Evolutionary conservation across 2,329 filamentous ascomycete genomes (phyloP).

Genomic region (Hypoxylon sp.): DNA sequence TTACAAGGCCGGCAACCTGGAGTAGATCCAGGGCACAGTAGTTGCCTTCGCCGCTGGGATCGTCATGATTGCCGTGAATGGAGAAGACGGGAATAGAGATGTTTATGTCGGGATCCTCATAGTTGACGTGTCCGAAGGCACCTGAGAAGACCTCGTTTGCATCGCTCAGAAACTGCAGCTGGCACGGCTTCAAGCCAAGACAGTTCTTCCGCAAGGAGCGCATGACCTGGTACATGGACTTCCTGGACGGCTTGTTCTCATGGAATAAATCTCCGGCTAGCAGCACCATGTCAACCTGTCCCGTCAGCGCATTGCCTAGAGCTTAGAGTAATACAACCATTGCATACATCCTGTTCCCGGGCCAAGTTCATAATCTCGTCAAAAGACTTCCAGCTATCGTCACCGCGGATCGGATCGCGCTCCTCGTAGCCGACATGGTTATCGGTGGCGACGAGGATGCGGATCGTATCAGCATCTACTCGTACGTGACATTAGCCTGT

Average conservation of each 20-base stretch:
- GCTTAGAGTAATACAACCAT: not conserved
- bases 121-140: conserved; percentile 93
- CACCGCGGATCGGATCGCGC: conserved; percentile 89
- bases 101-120: conserved; percentile 97
- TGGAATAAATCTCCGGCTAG: conserved; percentile 96
- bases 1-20: conserved; percentile 88
- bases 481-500: conserved; percentile 2
- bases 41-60: conserved; percentile 95
- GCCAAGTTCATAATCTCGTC: conserved; percentile 94
- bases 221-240: conserved; percentile 98
- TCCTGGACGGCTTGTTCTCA: conserved; percentile 95
- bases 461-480: conserved; percentile 77
- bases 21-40: conserved; percentile 90
- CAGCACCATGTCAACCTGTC: conserved; percentile 89
- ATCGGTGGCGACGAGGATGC: conserved; percentile 92
- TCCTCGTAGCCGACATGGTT: conserved; percentile 98
- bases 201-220: conserved; percentile 91
- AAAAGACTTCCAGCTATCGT: conserved; percentile 96
- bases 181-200: conserved; percentile 92
- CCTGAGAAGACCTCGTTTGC: conserved; percentile 89
- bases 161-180: conserved; percentile 93
- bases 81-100: conserved; percentile 97
- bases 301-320: conserved; percentile 16
- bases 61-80: conserved; percentile 98
- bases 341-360: conserved; percentile 75